Evolutionary conservation across 164 flowering plant genomes (phyloP).

Genomic region (Aristolochia contorta): DNA sequence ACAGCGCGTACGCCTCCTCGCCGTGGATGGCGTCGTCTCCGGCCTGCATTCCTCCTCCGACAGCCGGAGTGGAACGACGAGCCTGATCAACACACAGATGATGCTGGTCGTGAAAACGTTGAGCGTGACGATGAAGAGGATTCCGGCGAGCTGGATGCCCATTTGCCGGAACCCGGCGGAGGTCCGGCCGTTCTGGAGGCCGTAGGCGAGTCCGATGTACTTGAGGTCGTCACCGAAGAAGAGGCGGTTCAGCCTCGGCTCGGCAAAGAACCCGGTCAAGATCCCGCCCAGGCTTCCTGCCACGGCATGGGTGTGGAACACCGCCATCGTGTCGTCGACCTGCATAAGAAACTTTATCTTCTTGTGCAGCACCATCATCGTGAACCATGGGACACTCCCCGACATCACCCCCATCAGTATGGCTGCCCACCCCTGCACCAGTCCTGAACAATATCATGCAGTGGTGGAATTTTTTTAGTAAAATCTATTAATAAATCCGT

Average conservation of each 20-base stretch:
- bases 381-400: constrained; percentile 47
- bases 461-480: too few species aligned
- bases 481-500: too few species aligned
- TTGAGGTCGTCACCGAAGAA: constrained; percentile 14
- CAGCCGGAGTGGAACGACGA: constrained; percentile 27
- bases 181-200: constrained; percentile 12
- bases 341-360: constrained; percentile 12
- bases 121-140: constrained; percentile 13
- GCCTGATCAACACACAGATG: constrained; percentile 23
- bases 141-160: constrained; percentile 25
- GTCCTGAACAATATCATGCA: constrained; percentile 8
- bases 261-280: constrained; percentile 34
- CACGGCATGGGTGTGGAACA: constrained; percentile 38
- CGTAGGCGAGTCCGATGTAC: constrained; percentile 13
- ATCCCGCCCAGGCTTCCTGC: constrained; percentile 40
- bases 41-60: constrained; percentile 17
- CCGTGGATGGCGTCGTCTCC: constrained; percentile 36
- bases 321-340: constrained; percentile 37
- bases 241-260: constrained; percentile 26
- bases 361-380: constrained; percentile 48
- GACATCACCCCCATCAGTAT: constrained; percentile 37
- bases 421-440: constrained; percentile 46
- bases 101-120: constrained; percentile 26
- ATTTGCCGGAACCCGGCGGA: constrained; percentile 23
- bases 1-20: constrained; percentile 42